Base-by-base conservation (phyloP, 192 early-diverging fungal species). In the Umbelopsis ramanniana region DNA sequence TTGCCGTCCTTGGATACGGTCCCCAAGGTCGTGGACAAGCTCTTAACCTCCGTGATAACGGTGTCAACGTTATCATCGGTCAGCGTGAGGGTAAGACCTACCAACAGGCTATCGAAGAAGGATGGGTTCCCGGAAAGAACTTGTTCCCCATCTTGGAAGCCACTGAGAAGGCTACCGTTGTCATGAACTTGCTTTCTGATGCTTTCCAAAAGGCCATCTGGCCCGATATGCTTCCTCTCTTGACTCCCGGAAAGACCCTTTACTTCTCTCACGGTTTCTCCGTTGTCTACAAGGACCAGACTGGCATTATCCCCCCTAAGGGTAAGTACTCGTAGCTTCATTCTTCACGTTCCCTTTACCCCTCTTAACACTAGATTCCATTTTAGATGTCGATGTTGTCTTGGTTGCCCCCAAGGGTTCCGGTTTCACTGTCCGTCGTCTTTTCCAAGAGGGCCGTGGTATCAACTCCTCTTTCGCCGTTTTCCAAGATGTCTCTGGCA, bases 251-350 rank as follows among this genome's bases (percentile, higher is more conserved):
- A 82, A 98, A 98, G 89, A 97, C 97, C 15, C 91, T 98, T 46
- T 98, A 97, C 88, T 98, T 98, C 78, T 96, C 94, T 69, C 96
- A 97, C 88, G 96, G 96, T 68, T 98, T 98, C 83, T 92, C 92
- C 73, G 91, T 98, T 72, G 91, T 97, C 72, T 98, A 93, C 87
- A 87, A 93, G 76, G 88, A 95, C 55, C 91, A 97, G 74, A 98
- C 97, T 46, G 83, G 93, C 45, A 91, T 98, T 55, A 83, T 94
- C 68, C 93, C 95, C 1, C 95, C 97, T 75, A 88, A 89, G 71
- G 77, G 72, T 74, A 74, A 76, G 46, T 43, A 14, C 21, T 24
- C 37, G 23, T 8, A 73, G 15, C n/a, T n/a, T n/a, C n/a, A n/a
- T n/a, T n/a, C n/a, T n/a, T n/a, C n/a, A n/a, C n/a, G n/a, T n/a